Conservation (phyloP, 345 rosid genomes). For the Eucalyptus pauciflora region DNA sequence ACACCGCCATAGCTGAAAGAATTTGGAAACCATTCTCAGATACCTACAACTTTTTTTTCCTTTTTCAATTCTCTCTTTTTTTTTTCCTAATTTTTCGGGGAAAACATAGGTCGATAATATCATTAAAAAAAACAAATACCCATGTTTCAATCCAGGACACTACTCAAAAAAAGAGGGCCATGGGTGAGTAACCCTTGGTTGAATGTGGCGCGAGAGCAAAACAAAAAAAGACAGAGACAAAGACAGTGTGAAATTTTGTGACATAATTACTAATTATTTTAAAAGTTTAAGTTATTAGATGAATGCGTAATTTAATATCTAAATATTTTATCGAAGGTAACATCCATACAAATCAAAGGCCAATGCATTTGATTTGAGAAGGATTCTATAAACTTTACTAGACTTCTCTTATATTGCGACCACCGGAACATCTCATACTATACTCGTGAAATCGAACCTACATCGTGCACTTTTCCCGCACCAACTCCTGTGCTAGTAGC, state of each 20-base stretch:
- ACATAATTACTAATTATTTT: no score
- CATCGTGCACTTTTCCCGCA: background rate
- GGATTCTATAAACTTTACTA: background rate
- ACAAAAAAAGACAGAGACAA: fast-evolving
- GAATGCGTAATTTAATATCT: no score
- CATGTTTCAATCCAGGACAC: background rate
- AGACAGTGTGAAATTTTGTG: fast-evolving
- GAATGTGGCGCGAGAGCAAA: background rate
- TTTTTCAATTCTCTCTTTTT: no score
- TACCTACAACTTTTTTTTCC: background rate
- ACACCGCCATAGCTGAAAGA: background rate
- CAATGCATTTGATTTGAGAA: no score
- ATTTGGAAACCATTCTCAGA: background rate
- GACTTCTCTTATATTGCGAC: background rate
- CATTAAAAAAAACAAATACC: background rate
- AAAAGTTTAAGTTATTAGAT: no score
- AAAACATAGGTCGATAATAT: background rate
- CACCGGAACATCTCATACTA: background rate
- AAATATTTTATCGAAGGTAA: no score
- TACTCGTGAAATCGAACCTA: background rate
- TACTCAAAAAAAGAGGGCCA: background rate
- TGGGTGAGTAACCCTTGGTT: background rate
- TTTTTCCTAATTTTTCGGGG: background rate
- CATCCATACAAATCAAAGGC: no score
- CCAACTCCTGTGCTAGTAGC: no score